Percentiles rank a stretch among this genome's conserved stretches.
phyloP scores from a whole-genome alignment of 495 filamentous ascomycete species.

The Cercophora samala region DNA sequence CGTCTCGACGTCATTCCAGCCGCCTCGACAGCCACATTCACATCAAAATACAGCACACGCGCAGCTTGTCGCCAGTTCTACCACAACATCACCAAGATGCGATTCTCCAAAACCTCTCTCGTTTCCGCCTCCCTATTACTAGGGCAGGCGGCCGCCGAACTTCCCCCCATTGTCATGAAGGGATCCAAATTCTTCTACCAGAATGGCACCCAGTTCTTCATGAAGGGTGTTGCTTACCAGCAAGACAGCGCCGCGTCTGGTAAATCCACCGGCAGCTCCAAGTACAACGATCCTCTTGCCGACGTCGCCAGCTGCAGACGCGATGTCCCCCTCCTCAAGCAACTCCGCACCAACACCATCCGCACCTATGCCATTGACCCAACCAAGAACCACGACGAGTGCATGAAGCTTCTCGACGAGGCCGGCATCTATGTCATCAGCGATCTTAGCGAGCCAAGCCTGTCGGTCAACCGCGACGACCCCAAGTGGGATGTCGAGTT shows the following conservation, averaged over 20 bases:
- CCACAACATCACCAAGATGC: constrained; percentile 35
- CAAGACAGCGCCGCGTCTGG: constrained; percentile 48
- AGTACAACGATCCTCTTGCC: constrained; percentile 66
- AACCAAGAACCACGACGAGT: constrained; percentile 68
- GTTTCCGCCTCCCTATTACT: constrained; percentile 45
- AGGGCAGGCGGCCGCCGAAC: constrained; percentile 49
- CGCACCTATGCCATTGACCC: constrained; percentile 92
- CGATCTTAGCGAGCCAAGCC: constrained; percentile 73
- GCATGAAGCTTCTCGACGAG: constrained; percentile 78
- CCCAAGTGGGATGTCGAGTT: constrained; percentile 74
- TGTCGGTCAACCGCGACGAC: constrained; percentile 78
- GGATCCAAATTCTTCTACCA: constrained; percentile 63
- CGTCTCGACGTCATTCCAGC: constrained; percentile 8
- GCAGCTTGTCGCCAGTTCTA: neutral
- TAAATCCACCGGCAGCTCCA: constrained; percentile 36
- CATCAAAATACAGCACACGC: neutral
- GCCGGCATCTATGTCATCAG: constrained; percentile 93
- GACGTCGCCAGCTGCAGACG: constrained; percentile 66
- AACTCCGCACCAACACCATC: constrained; percentile 82
- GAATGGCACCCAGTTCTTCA: constrained; percentile 74
- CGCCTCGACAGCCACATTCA: constrained; percentile 2
- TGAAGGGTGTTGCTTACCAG: constrained; percentile 89
- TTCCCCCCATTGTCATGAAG: constrained; percentile 72
- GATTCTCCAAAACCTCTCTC: constrained; percentile 42
- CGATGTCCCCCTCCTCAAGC: constrained; percentile 75